Base-by-base conservation (phyloP, 495 filamentous ascomycete genomes). In the Aspergillus egyptiacus region DNA sequence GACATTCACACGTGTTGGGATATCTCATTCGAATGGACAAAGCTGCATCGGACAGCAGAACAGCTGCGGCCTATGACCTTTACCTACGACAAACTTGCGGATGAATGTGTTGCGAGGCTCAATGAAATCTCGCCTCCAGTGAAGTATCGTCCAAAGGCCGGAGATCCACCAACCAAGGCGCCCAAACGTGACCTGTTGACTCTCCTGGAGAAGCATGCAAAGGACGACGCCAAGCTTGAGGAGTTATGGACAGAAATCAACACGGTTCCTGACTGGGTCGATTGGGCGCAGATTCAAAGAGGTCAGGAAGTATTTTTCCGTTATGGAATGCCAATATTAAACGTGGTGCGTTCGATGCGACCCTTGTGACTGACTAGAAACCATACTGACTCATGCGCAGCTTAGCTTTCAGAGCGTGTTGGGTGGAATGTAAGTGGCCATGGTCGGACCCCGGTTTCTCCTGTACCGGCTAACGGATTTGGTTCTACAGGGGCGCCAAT, bases 261-360 rank as follows among this genome's bases (percentile, higher is more conserved):
- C 54, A 82, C 77, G 1, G 64, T 89, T 15, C 89, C 87, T 0
- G 66, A 73, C 11, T 94, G 87, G 87, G 88, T 94, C 1, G 81
- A 89, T 62, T 93, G 86, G 86, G 73, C 76, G 8, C 86, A 89
- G 59, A 84, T 95, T 53, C 67, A 75, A 52, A 67, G 86, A 56
- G 73, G 68, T 6, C 73, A 76, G 44, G 70, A 77, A 38, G 74
- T 84, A 0, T 85, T 84, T 56, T 86, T 81, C 58, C 78, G 88
- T 15, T 93, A 91, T 60, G 84, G 80, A 17, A 80, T 77, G 14
- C 77, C 84, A 3, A 79, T 76, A 11, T 76, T 85, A 74, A 69
- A 66, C 30, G 63, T 57, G 15, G 64, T 70, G 23, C 54, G 67
- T 64, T 13, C 35, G 3, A 17, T 35, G 17, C n/a, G 10, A 10